Base-by-base conservation (phyloP, 345 rosid genomes). In the Hevea brasiliensis region DNA sequence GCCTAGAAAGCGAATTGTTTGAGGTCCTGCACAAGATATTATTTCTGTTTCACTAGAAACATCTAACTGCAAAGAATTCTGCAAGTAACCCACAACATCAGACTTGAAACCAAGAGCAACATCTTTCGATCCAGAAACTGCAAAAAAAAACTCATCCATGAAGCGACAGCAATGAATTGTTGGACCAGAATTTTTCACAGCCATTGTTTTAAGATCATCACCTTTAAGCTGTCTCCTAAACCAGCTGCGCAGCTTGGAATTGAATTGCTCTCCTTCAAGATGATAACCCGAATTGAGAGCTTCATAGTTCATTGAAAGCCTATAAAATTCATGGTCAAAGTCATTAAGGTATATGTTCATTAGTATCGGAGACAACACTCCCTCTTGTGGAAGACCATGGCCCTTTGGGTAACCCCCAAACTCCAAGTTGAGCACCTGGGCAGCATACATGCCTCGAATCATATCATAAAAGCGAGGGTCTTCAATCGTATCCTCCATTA, bases 301-400 rank as follows among this genome's bases (percentile, higher is more conserved):
- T 84, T 94, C 98, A 82, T 88, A 88, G 74, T 74, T 89, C 94
- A 94, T 81, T 6, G 92, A 88, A 74, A 92, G 81, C 76, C 92
- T 82, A 69, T 82, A 87, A 79, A 87, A 81, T 73, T 94, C 98
- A 24, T 51, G 84, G 80, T 94, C 98, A 65, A 90, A 79, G 26
- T 67, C 75, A 79, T 88, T 91, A 57, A 94, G 94, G 81, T 94
- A 92, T 73, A 94, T 86, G 79, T 90, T 94, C 80, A 90, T 86
- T 72, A 94, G 77, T 60, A 94, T 81, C 60, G 96, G 90, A 64
- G 89, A 94, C 80, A 94, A 63, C 54, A 88, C 78, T 67, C 98
- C 98, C 86, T 94, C 97, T 72, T 94, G 98, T 26, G 98, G 97
- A 76, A 94, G 97, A 77, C 98, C 97, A 73, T 94, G 94, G 44